These are phyloP conservation scores for Podosphaera leucotricha DNA, from an alignment of 2,329 filamentous ascomycete species.

Conservation along the genomic window DNA sequence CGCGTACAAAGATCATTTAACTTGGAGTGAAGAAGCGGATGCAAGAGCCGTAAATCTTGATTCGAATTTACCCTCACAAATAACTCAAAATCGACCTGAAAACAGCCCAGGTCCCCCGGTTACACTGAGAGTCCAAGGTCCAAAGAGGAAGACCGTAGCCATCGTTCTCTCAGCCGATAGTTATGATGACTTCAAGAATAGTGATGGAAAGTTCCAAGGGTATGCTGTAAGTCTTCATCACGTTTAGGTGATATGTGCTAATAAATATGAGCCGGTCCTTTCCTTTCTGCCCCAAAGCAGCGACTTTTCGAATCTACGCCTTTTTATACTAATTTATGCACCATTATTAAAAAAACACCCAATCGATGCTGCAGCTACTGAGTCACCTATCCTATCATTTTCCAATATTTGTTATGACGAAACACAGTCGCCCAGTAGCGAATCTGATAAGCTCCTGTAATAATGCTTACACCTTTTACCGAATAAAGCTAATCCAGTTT, in stretches of 20 bases:
- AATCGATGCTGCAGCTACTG: constrained; percentile 20
- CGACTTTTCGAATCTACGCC: constrained; percentile 47
- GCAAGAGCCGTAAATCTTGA: constrained; percentile 29
- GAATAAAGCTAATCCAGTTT: constrained; percentile 16
- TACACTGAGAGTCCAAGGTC: constrained; percentile 7
- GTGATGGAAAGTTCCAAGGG: constrained; percentile 43
- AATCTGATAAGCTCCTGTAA: constrained; percentile 33
- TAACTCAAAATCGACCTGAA: constrained; percentile 10
- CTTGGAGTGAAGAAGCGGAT: constrained; percentile 80
- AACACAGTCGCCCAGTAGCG: constrained; percentile 41
- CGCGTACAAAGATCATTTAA: constrained; percentile 64
- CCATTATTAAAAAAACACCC: constrained; percentile 49
- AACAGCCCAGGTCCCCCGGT: constrained; percentile 12
- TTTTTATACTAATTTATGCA: constrained; percentile 79
- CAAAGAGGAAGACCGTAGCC: constrained; percentile 51
- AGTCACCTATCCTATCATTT: constrained; percentile 55
- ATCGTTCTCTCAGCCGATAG: constrained; percentile 69
- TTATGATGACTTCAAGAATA: constrained; percentile 31
- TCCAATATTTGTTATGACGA: constrained; percentile 63
- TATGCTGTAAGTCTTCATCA: constrained; percentile 39
- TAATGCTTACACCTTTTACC: constrained; percentile 11
- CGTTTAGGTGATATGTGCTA: constrained; percentile 3
- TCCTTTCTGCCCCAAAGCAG: constrained; percentile 65
- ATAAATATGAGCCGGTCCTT: constrained; percentile 43
- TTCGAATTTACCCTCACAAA: constrained; percentile 9